Conservation (phyloP, 2,329 filamentous ascomycete species). For the Ceratocystis ficicola region DNA sequence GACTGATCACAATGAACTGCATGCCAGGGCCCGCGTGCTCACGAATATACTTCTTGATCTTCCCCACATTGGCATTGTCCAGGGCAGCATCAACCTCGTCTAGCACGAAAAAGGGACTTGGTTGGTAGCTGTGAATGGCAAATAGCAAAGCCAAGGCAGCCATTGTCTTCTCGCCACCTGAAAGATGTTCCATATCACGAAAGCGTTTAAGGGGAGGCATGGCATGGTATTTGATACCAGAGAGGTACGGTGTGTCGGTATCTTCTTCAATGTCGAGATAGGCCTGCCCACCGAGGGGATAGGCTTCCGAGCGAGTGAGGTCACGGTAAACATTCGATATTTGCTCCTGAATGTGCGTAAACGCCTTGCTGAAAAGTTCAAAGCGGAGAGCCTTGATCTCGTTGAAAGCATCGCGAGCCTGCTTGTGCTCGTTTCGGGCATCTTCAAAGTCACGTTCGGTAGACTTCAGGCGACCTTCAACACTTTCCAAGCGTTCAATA, state of each 20-base stretch:
- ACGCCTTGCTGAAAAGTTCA: conserved; percentile 90
- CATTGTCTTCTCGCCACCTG: conserved; percentile 97
- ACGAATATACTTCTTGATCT: conserved; percentile 90
- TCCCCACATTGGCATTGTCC: conserved; percentile 94
- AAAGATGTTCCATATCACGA: conserved; percentile 96
- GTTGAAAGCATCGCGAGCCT: conserved; percentile 72
- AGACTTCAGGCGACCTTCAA: conserved; percentile 67
- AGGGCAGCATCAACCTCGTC: conserved; percentile 96
- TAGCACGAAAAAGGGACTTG: conserved; percentile 91
- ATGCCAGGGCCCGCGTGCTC: conserved; percentile 92
- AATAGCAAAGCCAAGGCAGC: conserved; percentile 92
- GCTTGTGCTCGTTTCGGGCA: conserved; percentile 60
- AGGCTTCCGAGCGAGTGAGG: conserved; percentile 78
- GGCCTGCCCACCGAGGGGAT: conserved; percentile 76
- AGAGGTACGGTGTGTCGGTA: conserved; percentile 88
- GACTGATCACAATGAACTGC: conserved; percentile 96
- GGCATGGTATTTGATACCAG: conserved; percentile 94
- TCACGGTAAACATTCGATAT: conserved; percentile 92
- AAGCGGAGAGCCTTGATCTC: conserved; percentile 69
- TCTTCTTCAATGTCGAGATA: conserved; percentile 91
- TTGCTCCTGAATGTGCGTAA: conserved; percentile 86
- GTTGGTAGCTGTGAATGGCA: conserved; percentile 91
- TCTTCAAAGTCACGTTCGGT: conserved; percentile 85
- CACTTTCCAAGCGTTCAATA: conserved; percentile 76
- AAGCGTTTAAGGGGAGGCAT: conserved; percentile 98